A percentile compares a stretch with the other conserved stretches of the same genome.
Conservation (phyloP, 495 filamentous ascomycete genomes). For the Podospora didyma region DNA sequence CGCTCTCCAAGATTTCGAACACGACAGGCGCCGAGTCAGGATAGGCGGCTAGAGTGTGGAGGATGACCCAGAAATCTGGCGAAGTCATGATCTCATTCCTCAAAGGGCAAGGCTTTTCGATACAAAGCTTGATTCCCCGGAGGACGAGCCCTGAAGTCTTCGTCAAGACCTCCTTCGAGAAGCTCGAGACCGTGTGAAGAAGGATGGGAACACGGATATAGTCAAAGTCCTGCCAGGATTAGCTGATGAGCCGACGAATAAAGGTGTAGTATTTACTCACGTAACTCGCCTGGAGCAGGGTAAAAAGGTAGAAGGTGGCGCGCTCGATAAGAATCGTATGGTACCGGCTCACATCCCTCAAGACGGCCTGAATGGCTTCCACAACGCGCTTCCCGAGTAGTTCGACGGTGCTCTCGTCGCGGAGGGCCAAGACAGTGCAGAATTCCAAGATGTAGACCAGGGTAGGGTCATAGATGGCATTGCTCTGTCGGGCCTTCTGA, state of each 20-base stretch:
- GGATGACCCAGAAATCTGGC: constrained; percentile 94
- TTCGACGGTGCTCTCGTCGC: constrained; percentile 67
- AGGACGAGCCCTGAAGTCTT: constrained; percentile 71
- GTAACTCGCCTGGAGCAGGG: constrained; percentile 79
- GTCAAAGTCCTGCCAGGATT: constrained; percentile 65
- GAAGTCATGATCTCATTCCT: constrained; percentile 91
- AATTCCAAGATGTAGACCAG: constrained; percentile 86
- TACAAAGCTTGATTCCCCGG: constrained; percentile 74
- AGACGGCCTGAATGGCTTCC: constrained; percentile 71
- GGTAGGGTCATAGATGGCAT: constrained; percentile 76
- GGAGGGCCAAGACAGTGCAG: constrained; percentile 76
- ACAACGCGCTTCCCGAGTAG: constrained; percentile 72
- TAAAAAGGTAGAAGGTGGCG: constrained; percentile 81
- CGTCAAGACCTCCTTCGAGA: constrained; percentile 70
- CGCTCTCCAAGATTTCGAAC: constrained; percentile 78
- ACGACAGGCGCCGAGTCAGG: constrained; percentile 68
- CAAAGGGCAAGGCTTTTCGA: constrained; percentile 68
- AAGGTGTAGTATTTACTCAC: constrained; percentile 48
- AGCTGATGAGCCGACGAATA: constrained; percentile 3
- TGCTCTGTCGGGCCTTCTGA: constrained; percentile 44
- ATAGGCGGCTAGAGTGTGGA: constrained; percentile 67
- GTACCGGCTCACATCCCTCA: constrained; percentile 71
- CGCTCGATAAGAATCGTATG: constrained; percentile 80
- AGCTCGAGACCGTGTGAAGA: constrained; percentile 84
- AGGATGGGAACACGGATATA: constrained; percentile 91